Conservation (phyloP, 108 stramenopile species). For the Fistulifera pelliculosa region DNA sequence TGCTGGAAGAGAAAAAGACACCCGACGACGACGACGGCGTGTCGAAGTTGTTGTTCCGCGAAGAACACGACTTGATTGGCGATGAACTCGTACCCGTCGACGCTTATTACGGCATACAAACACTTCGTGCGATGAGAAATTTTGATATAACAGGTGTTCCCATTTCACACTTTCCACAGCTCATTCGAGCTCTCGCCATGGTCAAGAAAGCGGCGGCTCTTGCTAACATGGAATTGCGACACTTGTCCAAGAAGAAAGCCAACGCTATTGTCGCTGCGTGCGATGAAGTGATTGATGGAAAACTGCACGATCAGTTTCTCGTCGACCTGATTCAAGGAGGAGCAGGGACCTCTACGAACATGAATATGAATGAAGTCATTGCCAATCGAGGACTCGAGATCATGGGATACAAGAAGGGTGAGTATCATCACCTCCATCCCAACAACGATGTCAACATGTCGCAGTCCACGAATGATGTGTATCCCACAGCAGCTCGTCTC, state of each 20-base stretch:
- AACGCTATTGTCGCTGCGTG: constrained; percentile 38
- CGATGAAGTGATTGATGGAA: constrained; percentile 45
- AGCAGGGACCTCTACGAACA: constrained; percentile 62
- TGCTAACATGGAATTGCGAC: constrained; percentile 31
- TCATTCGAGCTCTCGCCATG: constrained; percentile 43
- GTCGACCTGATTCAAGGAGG: constrained; percentile 54
- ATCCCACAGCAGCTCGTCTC: constrained; percentile 95
- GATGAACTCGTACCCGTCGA: constrained; percentile 33
- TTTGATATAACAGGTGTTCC: constrained; percentile 50
- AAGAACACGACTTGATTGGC: constrained; percentile 35
- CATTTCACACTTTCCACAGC: constrained; percentile 42
- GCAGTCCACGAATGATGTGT: constrained; percentile 91
- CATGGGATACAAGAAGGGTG: constrained; percentile 44
- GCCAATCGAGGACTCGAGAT: constrained; percentile 58
- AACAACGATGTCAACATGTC: constrained; percentile 99
- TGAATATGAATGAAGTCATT: constrained; percentile 71
- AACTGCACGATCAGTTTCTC: constrained; percentile 50
- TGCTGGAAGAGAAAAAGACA: no score
- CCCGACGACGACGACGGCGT: no score
- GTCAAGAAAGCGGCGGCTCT: constrained; percentile 47
- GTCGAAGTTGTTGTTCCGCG: no score
- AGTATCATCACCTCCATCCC: constrained; percentile 89
- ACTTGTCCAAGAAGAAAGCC: constrained; percentile 20
- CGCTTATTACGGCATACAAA: constrained; percentile 65
- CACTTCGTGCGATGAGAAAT: constrained; percentile 53